These are phyloP conservation scores for Quambalaria eucalypti DNA, from an alignment of 1,284 basidiomycete species.

Conservation along the genomic window DNA sequence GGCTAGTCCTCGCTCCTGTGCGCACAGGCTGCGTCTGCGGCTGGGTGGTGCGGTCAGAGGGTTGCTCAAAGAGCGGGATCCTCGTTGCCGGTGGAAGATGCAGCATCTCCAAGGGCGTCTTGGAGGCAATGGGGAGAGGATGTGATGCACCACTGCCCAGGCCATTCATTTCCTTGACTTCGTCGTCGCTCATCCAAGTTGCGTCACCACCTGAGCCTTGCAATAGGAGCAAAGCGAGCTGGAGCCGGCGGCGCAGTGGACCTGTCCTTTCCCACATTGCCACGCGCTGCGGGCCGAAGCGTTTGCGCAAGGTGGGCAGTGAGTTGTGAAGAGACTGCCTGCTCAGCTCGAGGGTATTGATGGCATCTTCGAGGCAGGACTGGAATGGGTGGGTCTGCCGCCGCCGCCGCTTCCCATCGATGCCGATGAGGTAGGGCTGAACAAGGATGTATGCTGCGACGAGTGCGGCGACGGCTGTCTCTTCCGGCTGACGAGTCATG, in stretches of 20 bases:
- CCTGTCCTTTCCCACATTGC: no score
- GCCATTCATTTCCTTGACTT: neutral
- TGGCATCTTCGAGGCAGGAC: neutral
- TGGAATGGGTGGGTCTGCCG: neutral
- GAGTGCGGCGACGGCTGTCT: neutral
- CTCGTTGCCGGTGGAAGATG: neutral
- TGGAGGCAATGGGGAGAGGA: neutral
- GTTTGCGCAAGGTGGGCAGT: no score
- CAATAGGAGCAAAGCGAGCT: no score
- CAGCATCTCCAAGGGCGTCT: neutral
- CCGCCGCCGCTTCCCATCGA: no score
- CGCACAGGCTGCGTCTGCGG: no score
- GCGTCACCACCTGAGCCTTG: no score
- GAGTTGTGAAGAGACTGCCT: no score
- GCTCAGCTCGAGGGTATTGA: neutral
- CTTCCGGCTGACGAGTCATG: no score
- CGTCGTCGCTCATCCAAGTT: neutral
- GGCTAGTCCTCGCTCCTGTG: no score
- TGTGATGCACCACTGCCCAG: neutral
- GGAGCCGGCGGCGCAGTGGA: no score
- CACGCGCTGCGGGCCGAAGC: no score
- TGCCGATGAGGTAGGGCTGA: neutral
- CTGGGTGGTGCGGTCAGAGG: neutral
- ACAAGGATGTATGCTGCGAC: neutral
- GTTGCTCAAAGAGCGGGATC: neutral